Evolutionary conservation across 805 yeast species (phyloP), one percentile per base, ranked within the genome.

Genomic region (Wickerhamiella sergipiensis): DNA sequence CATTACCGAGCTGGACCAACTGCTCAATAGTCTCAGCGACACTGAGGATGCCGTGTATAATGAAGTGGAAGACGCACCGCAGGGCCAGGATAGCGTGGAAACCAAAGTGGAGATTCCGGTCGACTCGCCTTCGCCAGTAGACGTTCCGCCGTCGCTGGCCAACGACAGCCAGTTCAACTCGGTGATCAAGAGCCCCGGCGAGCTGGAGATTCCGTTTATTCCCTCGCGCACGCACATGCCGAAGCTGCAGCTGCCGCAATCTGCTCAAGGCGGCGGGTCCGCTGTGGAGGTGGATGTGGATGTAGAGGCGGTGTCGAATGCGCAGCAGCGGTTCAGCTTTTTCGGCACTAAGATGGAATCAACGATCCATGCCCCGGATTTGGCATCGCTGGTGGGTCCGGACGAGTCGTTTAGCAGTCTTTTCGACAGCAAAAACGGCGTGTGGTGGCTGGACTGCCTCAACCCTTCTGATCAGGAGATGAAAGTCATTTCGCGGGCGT

Each of bases 401-500:
- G 83, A 79, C 1, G 77, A 79, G 57, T 71, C 82, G 2, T 78
- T 85, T 59, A 73, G 80, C 52, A 78, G 79, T n/a, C 66, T 88
- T 45, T 87, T 89, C 64, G 75, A 77, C 50, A 75, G 77, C 45
- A 81, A 81, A 18, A 80, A 81, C 52, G 83, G 88, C 2, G 80
- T 88, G 6, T 89, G 97, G 97, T 90, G 97, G 97, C 71, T 92
- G 44, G 97, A 92, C 65, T 88, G 97, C 64, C 72, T 80, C 43
- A 83, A 95, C 62, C 97, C 98, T 6, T 86, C 96, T 0, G 97
- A 90, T 63, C 80, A 81, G 19, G 98, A 92, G 68, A 87, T 92
- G 95, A 84, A 84, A 63, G 81, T 85, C 59, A 66, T 92, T 42
- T 83, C 96, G 9, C 89, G 89, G 61, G 92, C 97, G 0, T 90